Conservation (phyloP, 2,329 filamentous ascomycete genomes). For the Diaporthe vaccinii region DNA sequence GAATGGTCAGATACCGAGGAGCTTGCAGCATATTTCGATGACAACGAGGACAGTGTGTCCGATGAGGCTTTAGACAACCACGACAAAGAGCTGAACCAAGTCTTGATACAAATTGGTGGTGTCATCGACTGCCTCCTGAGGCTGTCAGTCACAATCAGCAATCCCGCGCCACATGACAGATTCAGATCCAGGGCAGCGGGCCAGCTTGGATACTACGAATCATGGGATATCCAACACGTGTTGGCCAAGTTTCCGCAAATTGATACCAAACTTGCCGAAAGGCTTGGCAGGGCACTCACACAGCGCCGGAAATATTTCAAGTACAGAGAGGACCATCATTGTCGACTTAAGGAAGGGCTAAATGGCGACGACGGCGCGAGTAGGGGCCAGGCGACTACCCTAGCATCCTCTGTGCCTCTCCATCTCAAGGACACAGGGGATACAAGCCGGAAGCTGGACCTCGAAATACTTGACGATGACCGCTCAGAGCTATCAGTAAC, state of each 20-base stretch:
- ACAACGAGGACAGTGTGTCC: not conserved
- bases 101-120: not conserved
- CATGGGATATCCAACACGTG: conserved; percentile 13
- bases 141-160: conserved; percentile 20
- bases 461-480: not conserved
- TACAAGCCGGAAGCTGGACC: not conserved
- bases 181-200: conserved; percentile 20
- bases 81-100: not conserved
- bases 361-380: conserved; percentile 7
- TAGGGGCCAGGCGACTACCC: not conserved
- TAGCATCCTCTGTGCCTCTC: conserved; percentile 21
- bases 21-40: not conserved
- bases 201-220: not conserved
- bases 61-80: not conserved
- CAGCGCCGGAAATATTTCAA: conserved; percentile 13
- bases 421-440: conserved; percentile 12
- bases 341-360: conserved; percentile 7
- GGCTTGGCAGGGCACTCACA: not conserved
- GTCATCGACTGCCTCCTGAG: conserved; percentile 26
- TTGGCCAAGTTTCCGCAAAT: not conserved
- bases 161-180: conserved; percentile 19
- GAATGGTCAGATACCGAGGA: not conserved
- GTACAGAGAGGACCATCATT: conserved; percentile 22
- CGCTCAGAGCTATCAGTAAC: conserved; percentile 5
- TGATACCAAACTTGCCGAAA: not conserved